phyloP scores from a whole-genome alignment of 2,329 filamentous ascomycete genomes.

The Diplocarpon rosae region DNA sequence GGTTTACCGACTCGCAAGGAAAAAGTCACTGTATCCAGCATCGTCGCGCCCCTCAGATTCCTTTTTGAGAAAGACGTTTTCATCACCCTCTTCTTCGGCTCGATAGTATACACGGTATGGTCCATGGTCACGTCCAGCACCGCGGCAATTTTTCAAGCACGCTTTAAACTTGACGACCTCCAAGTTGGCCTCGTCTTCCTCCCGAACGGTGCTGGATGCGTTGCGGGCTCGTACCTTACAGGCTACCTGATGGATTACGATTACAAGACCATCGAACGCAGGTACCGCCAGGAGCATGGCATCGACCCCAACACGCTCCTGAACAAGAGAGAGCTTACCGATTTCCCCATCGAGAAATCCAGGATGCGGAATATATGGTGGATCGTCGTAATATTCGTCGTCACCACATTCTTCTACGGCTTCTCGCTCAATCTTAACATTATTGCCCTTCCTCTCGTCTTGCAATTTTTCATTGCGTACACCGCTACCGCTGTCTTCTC shows the following conservation, averaged over 20 bases:
- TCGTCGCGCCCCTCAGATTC: slow-evolving; percentile 31
- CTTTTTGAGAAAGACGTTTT: slow-evolving; percentile 37
- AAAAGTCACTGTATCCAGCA: slow-evolving; percentile 27
- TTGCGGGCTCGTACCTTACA: slow-evolving; percentile 30
- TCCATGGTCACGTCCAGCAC: slow-evolving; percentile 38
- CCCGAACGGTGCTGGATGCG: slow-evolving; percentile 32
- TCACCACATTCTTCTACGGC: slow-evolving; percentile 29
- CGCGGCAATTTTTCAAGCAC: slow-evolving; percentile 28
- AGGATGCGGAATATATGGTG: slow-evolving; percentile 28
- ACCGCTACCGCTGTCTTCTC: slow-evolving; percentile 29
- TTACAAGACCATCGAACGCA: slow-evolving; percentile 27
- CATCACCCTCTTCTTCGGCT: slow-evolving; percentile 33
- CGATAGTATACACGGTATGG: slow-evolving; percentile 36
- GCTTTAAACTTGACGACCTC: slow-evolving; percentile 30
- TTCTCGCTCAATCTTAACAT: slow-evolving; percentile 20
- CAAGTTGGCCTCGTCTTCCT: slow-evolving; percentile 33
- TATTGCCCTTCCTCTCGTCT: slow-evolving; percentile 22
- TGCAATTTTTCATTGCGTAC: slow-evolving; percentile 29
- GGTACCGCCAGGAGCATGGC: slow-evolving; percentile 26
- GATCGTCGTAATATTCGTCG: slow-evolving; percentile 29
- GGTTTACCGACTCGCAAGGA: slow-evolving; percentile 14
- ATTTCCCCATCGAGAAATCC: slow-evolving; percentile 33
- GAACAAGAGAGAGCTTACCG: slow-evolving; percentile 25
- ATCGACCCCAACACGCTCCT: slow-evolving; percentile 22
- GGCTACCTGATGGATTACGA: slow-evolving; percentile 32